Base-by-base conservation (phyloP, 129 eudicot species). In the Apium graveolens region DNA sequence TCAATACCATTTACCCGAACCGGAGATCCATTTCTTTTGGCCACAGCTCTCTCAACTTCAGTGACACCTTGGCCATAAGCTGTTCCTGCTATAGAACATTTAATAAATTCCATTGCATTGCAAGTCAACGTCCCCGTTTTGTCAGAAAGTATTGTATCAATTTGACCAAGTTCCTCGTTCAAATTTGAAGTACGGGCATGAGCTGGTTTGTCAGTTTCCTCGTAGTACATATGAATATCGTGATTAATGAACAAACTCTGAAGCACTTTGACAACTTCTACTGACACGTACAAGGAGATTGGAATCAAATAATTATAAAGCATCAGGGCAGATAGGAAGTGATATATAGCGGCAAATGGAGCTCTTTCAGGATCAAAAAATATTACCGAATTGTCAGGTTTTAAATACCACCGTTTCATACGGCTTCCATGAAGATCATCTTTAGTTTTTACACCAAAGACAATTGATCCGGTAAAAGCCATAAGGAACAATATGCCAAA, bases 41-140 rank as follows among this genome's bases (percentile, higher is more conserved):
- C 99, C 93, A 95, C 87, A 13, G 96, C 97, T 82, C 76, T 83
- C 76, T 95, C 99, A 21, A 91, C 99, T 73, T 90, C 96, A 0
- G 99, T 91, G 21, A 95, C 77, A 45, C 96, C 96, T 72, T 85
- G 89, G 51, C 96, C 97, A 31, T 91, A 89, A 71, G 94, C 97
- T 0, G 84, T 89, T 14, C 97, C 98, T 11, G 91, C 97, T 48
- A 89, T 80, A 3, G 96, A 91, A 77, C 92, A 95, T 82, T 95
- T 95, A 55, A 95, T 82, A 75, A 95, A 95, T 89, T 95, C 99
- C 99, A 95, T 95, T 3, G 97, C 87, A 65, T 95, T 95, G 82
- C 94, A 88, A 43, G 99, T 95, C 85, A 95, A 85, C 0, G 99
- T 95, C n/a, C 99, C 99, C 3, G 99, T 95, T 78, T 95, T 95